Percentiles rank a stretch among this genome's conserved stretches.
phyloP scores from a whole-genome alignment of 345 rosid species.

The Eucalyptus marginata region DNA sequence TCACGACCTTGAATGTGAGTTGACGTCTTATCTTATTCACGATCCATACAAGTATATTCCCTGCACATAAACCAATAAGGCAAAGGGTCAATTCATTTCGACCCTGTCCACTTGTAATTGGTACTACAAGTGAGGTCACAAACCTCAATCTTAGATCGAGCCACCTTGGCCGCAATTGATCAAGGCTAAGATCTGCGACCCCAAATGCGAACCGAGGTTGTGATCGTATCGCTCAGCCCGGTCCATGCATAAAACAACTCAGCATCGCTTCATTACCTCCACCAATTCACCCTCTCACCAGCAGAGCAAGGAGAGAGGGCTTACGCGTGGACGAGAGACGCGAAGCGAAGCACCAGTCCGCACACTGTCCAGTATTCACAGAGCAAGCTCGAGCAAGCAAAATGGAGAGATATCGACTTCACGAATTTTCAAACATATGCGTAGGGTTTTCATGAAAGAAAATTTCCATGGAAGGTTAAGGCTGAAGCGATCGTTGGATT shows the following conservation, averaged over 20 bases:
- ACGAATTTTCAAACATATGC: too few relatives aligned
- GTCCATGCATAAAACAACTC: background rate
- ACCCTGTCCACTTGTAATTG: too few relatives aligned
- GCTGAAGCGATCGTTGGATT: too few relatives aligned
- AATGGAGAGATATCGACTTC: too few relatives aligned
- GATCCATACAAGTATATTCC: background rate
- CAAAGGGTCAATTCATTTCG: accelerated
- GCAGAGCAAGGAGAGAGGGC: too few relatives aligned
- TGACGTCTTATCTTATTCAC: background rate
- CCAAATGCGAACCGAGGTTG: background rate
- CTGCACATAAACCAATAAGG: background rate
- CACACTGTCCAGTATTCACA: too few relatives aligned
- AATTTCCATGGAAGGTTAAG: too few relatives aligned
- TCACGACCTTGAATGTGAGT: background rate
- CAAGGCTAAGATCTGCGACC: background rate
- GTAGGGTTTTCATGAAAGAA: too few relatives aligned
- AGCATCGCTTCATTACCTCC: too few relatives aligned
- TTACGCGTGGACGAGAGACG: too few relatives aligned
- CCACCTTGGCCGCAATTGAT: background rate
- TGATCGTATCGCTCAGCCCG: background rate
- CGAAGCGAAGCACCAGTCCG: too few relatives aligned
- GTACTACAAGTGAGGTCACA: background rate
- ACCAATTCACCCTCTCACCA: background rate
- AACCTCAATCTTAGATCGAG: background rate
- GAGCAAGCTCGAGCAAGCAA: too few relatives aligned